phyloP scores from a whole-genome alignment of 1,284 basidiomycete genomes.

The Rhodofomes roseus region DNA sequence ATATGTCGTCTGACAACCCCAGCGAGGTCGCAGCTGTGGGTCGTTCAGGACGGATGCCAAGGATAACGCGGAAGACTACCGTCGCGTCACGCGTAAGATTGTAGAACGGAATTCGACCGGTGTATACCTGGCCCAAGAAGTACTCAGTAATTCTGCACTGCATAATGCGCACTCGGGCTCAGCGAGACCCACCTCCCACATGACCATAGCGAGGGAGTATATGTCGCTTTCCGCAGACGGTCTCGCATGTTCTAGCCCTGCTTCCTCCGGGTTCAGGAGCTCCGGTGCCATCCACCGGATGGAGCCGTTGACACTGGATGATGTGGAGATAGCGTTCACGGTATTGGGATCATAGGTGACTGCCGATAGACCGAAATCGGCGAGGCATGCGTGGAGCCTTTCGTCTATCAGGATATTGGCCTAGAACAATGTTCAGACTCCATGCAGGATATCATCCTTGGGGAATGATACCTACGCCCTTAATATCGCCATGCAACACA shows the following conservation, averaged over 20 bases:
- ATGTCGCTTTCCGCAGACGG: not conserved
- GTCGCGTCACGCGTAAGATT: not conserved
- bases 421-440: not conserved
- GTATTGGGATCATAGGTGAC: constrained; percentile 6
- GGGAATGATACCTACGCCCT: constrained; percentile 1
- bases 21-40: not conserved
- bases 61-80: not conserved
- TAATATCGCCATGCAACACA: constrained; percentile 10
- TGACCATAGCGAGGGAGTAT: not conserved
- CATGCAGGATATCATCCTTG: too few relatives aligned
- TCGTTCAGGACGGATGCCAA: not conserved
- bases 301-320: not conserved
- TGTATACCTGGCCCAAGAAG: not conserved
- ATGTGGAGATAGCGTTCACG: not conserved
- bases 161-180: not conserved
- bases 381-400: not conserved
- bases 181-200: not conserved
- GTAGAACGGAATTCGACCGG: not conserved
- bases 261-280: not conserved
- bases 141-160: not conserved
- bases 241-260: not conserved
- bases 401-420: constrained; percentile 7
- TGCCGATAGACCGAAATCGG: constrained; percentile 9
- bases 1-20: not conserved
- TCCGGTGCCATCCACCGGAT: constrained; percentile 11